These are phyloP conservation scores for Cryphonectria japonica DNA, from an alignment of 2,329 filamentous ascomycete genomes.

Conservation along the genomic window DNA sequence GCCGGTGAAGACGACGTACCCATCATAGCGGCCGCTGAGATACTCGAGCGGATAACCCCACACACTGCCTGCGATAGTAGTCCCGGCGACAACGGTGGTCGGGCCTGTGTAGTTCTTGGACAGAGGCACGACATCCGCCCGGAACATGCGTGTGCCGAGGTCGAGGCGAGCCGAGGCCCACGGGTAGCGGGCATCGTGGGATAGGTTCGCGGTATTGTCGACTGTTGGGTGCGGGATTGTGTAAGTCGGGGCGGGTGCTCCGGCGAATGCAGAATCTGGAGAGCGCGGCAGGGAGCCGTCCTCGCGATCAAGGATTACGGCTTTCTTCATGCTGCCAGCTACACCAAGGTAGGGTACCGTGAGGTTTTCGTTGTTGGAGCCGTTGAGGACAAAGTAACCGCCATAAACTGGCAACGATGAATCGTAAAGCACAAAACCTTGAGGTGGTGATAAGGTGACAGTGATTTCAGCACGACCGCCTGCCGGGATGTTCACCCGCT, in stretches of 20 bases:
- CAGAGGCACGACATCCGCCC: constrained; percentile 33
- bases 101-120: constrained; percentile 24
- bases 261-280: constrained; percentile 7
- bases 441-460: constrained; percentile 37
- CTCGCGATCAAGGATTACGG: constrained; percentile 26
- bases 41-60: constrained; percentile 31
- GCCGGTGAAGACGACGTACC: constrained; percentile 31
- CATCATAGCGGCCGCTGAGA: constrained; percentile 15
- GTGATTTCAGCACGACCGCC: constrained; percentile 34
- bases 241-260: constrained; percentile 33
- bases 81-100: constrained; percentile 30
- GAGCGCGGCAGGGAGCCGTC: constrained; percentile 28
- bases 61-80: constrained; percentile 32
- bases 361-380: constrained; percentile 42
- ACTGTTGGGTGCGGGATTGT: constrained; percentile 31
- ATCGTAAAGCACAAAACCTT: constrained; percentile 33
- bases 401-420: constrained; percentile 46
- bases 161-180: constrained; percentile 15
- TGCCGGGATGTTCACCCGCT: constrained; percentile 37
- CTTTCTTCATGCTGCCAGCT: constrained; percentile 35
- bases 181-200: constrained; percentile 20
- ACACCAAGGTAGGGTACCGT: constrained; percentile 47
- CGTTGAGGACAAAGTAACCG: constrained; percentile 47
- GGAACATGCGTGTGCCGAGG: constrained; percentile 32
- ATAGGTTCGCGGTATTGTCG: not conserved